phyloP scores from a whole-genome alignment of 2,329 filamentous ascomycete species.

The Trichoderma pleuroti region DNA sequence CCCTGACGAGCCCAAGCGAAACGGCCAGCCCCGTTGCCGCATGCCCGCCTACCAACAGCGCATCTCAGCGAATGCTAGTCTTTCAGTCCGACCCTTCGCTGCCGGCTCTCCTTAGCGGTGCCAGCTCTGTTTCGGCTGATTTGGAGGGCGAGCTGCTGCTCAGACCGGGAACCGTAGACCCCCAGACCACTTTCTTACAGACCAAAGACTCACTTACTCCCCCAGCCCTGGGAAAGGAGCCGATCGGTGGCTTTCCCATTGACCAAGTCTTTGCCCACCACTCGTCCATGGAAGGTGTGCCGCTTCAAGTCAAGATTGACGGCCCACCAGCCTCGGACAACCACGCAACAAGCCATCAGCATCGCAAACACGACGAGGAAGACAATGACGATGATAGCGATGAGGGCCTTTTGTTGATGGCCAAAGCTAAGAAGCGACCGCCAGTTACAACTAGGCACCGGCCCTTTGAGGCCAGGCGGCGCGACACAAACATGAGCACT shows the following conservation, averaged over 20 bases:
- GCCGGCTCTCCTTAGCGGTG: conserved; percentile 59
- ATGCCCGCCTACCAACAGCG: conserved; percentile 38
- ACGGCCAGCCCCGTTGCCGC: conserved; percentile 47
- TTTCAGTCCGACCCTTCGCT: conserved; percentile 64
- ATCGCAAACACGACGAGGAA: conserved; percentile 36
- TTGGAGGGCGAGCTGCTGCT: conserved; percentile 58
- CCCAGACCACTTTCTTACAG: conserved; percentile 44
- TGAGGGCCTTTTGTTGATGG: conserved; percentile 53
- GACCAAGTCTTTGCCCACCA: conserved; percentile 37
- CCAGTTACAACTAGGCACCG: conserved; percentile 23
- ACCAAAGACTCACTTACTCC: conserved; percentile 54
- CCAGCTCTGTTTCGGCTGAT: conserved; percentile 62
- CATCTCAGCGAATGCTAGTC: conserved; percentile 46
- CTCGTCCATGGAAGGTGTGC: conserved; percentile 33
- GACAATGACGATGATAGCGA: conserved; percentile 51
- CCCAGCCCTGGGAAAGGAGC: conserved; percentile 48
- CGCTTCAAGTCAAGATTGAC: conserved; percentile 31
- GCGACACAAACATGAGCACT: conserved; percentile 56
- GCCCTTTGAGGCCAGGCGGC: conserved; percentile 43
- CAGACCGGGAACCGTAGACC: conserved; percentile 44
- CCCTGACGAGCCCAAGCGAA: conserved; percentile 54
- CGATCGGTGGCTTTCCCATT: conserved; percentile 45
- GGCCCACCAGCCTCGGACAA: conserved; percentile 13
- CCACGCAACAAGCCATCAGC: conserved; percentile 1
- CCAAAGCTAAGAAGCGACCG: conserved; percentile 47